Conservation (phyloP, 2,329 filamentous ascomycete species). For the Dactylellina cionopaga region DNA sequence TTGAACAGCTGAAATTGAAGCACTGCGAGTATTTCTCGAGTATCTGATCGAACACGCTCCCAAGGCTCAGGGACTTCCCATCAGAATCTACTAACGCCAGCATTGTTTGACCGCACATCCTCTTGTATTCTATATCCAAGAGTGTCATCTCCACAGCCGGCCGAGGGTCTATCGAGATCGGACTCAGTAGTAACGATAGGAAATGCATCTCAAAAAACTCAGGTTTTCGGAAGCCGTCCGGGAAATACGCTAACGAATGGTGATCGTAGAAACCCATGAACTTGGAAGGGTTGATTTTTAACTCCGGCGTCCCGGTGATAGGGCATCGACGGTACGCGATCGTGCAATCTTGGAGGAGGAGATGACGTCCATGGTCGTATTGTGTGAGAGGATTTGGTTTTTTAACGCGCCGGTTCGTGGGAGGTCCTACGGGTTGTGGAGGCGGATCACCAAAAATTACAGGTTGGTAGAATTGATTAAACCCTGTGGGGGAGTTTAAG, state of each 20-base stretch:
- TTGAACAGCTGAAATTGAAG: slow-evolving; percentile 2
- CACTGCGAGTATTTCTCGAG: slow-evolving; percentile 6
- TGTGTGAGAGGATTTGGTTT: not conserved
- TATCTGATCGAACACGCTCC: not conserved
- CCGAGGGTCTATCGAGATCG: not conserved
- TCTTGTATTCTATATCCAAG: not conserved
- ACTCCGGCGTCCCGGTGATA: not conserved
- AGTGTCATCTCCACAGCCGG: not conserved
- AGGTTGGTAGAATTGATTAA: not conserved
- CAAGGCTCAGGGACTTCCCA: not conserved
- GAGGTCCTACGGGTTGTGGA: too few relatives aligned
- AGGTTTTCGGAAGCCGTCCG: not conserved
- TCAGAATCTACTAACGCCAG: not conserved
- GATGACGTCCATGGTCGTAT: slow-evolving; percentile 7
- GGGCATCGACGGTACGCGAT: slow-evolving; percentile 28
- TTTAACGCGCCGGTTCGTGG: too few relatives aligned
- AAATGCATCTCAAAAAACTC: slow-evolving; percentile 10
- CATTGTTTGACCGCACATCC: not conserved
- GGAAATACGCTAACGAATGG: not conserved
- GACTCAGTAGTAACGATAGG: not conserved
- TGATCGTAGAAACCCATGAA: slow-evolving; percentile 12
- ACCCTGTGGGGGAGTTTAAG: not conserved
- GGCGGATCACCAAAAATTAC: slow-evolving; percentile 1
- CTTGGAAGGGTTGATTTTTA: slow-evolving; percentile 13
- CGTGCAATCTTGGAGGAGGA: slow-evolving; percentile 27